These are phyloP conservation scores for Scedosporium aurantiacum DNA, from an alignment of 2,329 filamentous ascomycete genomes.

Conservation along the genomic window DNA sequence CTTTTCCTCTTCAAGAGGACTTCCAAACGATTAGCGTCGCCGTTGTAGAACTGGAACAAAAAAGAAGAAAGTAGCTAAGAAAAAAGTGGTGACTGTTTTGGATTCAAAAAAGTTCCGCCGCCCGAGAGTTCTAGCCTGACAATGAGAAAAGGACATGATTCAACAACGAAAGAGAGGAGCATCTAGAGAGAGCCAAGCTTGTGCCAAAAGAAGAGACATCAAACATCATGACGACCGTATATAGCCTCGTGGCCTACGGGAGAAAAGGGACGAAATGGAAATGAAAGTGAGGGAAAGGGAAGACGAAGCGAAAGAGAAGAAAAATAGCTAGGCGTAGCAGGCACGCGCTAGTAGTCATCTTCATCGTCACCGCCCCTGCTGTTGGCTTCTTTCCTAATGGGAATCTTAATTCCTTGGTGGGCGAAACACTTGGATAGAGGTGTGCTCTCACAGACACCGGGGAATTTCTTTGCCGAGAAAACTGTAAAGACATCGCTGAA, in stretches of 20 bases:
- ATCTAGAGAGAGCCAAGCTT: neutral
- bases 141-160: neutral
- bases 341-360: conserved; percentile 24
- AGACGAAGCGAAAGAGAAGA: neutral
- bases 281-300: neutral
- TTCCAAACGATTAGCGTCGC: neutral
- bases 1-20: neutral
- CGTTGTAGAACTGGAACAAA: neutral
- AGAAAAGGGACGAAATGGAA: neutral
- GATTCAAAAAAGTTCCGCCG: neutral
- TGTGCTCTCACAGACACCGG: conserved; percentile 91
- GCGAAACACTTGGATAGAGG: conserved; percentile 86
- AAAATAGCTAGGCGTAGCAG: neutral
- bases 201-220: neutral
- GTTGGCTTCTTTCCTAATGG: conserved; percentile 77
- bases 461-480: conserved; percentile 96
- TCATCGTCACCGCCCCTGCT: conserved; percentile 40
- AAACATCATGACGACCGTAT: neutral
- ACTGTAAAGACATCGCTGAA: conserved; percentile 90
- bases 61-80: neutral
- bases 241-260: too few species aligned
- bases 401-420: conserved; percentile 89
- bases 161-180: neutral
- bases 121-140: neutral
- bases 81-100: neutral